Evolutionary conservation across 768 basidiomycete genomes (phyloP).

Genomic region (Heimioporus sp.): DNA sequence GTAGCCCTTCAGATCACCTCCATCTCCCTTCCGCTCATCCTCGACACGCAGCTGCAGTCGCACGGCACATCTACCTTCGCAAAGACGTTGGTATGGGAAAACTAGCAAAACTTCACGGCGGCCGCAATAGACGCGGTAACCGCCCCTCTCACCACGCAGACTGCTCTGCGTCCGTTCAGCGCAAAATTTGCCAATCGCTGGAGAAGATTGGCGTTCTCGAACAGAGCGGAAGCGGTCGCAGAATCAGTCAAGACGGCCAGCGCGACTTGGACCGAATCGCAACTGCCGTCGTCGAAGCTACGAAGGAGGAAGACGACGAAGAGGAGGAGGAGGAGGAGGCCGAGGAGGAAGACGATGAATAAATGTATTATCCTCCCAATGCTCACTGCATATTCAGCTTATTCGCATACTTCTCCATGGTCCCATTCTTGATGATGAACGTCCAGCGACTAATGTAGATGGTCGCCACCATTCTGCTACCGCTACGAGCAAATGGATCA

Average conservation of each 20-base stretch:
- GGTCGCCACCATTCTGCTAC: too few relatives aligned
- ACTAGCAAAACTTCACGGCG: constrained; percentile 94
- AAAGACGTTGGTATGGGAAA: constrained; percentile 95
- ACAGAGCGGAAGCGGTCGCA: constrained; percentile 87
- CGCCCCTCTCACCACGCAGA: constrained; percentile 93
- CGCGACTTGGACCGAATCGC: constrained; percentile 94
- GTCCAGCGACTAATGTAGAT: too few relatives aligned
- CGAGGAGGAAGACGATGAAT: constrained; percentile 52
- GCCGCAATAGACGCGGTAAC: constrained; percentile 93
- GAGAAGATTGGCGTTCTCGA: constrained; percentile 99
- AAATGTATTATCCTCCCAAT: constrained; percentile 12
- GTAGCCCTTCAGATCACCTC: constrained; percentile 45
- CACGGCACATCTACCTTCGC: constrained; percentile 99
- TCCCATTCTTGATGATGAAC: too few relatives aligned
- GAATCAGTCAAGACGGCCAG: constrained; percentile 96
- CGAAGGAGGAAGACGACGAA: constrained; percentile 70
- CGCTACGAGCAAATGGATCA: too few relatives aligned
- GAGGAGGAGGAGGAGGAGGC: constrained; percentile 71
- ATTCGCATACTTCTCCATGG: constrained; percentile 23
- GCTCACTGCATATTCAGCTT: constrained; percentile 10
- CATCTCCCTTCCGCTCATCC: background rate
- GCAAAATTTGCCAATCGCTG: constrained; percentile 93
- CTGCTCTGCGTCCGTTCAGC: constrained; percentile 85
- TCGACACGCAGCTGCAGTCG: constrained; percentile 71
- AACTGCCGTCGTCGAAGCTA: constrained; percentile 80